phyloP scores from a whole-genome alignment of 1,284 basidiomycete genomes.

The Vanrija pseudolonga region DNA sequence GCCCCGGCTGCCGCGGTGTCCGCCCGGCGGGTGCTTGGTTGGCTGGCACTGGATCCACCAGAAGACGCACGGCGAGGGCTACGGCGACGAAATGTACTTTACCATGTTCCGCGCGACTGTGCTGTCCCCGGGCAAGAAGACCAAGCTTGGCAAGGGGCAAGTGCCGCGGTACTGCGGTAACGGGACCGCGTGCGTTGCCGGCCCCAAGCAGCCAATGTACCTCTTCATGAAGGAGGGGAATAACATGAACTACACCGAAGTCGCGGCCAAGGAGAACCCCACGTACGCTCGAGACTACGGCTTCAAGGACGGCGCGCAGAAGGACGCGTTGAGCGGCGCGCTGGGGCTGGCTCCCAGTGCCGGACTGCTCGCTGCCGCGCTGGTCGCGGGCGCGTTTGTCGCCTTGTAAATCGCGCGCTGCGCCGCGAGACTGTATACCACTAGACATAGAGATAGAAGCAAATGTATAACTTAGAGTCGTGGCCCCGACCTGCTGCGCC shows the following conservation, averaged over 20 bases:
- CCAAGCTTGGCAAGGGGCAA: constrained; percentile 47
- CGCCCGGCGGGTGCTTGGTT: constrained; percentile 62
- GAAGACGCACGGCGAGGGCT: constrained; percentile 8
- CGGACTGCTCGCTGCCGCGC: too few relatives aligned
- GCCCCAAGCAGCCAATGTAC: constrained; percentile 21
- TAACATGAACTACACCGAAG: constrained; percentile 2
- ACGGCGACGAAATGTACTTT: constrained; percentile 55
- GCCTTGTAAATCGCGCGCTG: too few relatives aligned
- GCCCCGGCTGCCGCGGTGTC: constrained; percentile 62
- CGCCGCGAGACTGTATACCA: too few relatives aligned
- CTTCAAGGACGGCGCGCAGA: constrained; percentile 12
- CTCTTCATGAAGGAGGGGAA: constrained; percentile 9
- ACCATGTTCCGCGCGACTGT: constrained; percentile 69
- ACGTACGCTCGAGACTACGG: constrained; percentile 8
- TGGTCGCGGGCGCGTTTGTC: too few relatives aligned
- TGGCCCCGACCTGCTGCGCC: too few relatives aligned
- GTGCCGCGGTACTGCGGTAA: constrained; percentile 37
- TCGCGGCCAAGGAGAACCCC: not conserved
- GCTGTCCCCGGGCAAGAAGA: constrained; percentile 28
- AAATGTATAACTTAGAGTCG: too few relatives aligned
- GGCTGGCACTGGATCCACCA: constrained; percentile 51
- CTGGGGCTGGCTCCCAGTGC: too few relatives aligned
- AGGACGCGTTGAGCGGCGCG: not conserved
- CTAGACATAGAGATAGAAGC: too few relatives aligned
- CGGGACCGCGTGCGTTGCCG: constrained; percentile 30